Evolutionary conservation across 192 early-diverging fungal genomes (phyloP), one percentile per base, ranked within the genome.

Genomic region (Powellomyces hirtus): DNA sequence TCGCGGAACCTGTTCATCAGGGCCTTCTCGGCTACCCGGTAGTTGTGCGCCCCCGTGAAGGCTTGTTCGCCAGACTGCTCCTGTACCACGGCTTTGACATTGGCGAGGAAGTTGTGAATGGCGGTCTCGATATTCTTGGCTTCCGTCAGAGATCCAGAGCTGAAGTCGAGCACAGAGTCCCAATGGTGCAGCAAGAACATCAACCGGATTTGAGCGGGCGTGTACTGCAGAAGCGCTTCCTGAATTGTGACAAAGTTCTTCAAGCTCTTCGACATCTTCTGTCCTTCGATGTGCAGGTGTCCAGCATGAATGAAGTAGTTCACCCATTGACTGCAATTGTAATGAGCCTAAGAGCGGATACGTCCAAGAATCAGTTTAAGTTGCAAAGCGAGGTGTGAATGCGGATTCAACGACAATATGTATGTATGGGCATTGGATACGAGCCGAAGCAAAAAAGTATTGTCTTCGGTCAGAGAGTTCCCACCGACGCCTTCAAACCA

Each of bases 231-330:
- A 53, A 99, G 83, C 7, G 94, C 92, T 72, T 98, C 76, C 67
- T 91, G 79, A 59, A 99, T 93, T n/a, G 91, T 86, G 63, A 93
- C 87, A 82, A 97, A 99, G 81, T 99, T 99, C 79, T 99, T 99
- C 37, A 99, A 80, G 68, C 89, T 91, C 83, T 99, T 99, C 62
- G 91, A 93, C 97, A 99, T 99, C 81, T 99, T 99, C 69, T 87
- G 89, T 35, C 94, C 94, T 68, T 96, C 93, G 40, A 96, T 89
- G 70, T 97, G 89, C 70, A 97, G 81, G 75, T 98, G 97, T 30
- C 97, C 97, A 30, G 91, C 84, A 79, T 99, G 97, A 70, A 96
- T 71, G 82, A 98, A 99, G 87, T 99, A 99, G 82, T 97, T 98
- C 68, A 98, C 90, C 97, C 97, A 99, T 83, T 99, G 97, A 20